phyloP scores from a whole-genome alignment of 257 asterid species.

The Parsonsia alboflavescens region DNA sequence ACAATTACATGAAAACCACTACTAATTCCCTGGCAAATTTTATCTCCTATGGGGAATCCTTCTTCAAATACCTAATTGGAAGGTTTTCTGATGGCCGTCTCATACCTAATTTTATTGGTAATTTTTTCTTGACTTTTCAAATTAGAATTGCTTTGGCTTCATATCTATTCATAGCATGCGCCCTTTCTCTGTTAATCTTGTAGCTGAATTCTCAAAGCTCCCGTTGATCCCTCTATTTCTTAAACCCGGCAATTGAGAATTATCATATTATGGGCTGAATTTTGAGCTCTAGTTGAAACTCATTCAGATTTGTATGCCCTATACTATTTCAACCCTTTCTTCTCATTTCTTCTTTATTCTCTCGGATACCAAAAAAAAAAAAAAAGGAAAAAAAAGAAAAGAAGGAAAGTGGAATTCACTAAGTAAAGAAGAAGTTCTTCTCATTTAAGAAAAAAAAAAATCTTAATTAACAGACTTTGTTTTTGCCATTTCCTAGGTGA shows the following conservation, averaged over 20 bases:
- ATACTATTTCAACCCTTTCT: background rate
- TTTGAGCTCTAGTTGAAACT: conserved; percentile 53
- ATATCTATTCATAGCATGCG: background rate
- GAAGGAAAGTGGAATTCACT: too few relatives aligned
- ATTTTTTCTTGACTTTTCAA: background rate
- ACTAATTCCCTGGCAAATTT: conserved; percentile 54
- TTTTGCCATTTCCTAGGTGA: conserved; percentile 14
- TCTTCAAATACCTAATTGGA: conserved; percentile 50
- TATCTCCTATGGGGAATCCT: conserved; percentile 53
- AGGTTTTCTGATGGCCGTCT: conserved; percentile 70
- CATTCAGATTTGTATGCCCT: conserved; percentile 36
- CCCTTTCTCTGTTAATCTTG: conserved; percentile 9
- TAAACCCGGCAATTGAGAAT: conserved; percentile 18
- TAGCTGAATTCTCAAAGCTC: conserved; percentile 52
- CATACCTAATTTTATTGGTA: conserved; percentile 56
- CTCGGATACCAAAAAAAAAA: too few relatives aligned
- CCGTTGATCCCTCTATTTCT: conserved; percentile 41
- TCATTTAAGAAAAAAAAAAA: background rate
- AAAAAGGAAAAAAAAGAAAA: too few relatives aligned
- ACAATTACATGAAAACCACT: conserved; percentile 62
- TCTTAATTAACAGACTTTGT: background rate
- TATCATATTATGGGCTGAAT: conserved; percentile 39
- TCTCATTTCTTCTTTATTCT: too few relatives aligned
- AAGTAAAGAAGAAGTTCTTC: too few relatives aligned
- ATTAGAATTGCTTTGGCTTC: background rate